These are phyloP conservation scores for Cubamyces sp. DNA, from an alignment of 768 basidiomycete species.

Conservation along the genomic window DNA sequence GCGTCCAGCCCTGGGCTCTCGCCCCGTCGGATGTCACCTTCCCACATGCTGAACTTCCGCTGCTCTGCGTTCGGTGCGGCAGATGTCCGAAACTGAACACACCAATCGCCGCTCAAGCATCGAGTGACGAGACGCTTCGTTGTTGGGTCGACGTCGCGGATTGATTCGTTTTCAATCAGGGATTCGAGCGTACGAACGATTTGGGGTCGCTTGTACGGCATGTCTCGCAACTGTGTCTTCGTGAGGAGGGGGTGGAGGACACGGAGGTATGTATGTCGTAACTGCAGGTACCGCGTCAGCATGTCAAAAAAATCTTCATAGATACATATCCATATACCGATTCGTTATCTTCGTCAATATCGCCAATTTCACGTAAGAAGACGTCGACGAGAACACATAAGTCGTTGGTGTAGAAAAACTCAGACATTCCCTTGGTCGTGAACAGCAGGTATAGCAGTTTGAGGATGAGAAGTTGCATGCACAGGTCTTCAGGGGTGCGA, in stretches of 20 bases:
- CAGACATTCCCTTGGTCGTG: conserved; percentile 88
- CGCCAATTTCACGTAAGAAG: conserved; percentile 90
- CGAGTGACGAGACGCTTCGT: conserved; percentile 91
- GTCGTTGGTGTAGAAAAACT: conserved; percentile 99
- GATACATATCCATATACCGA: conserved; percentile 58
- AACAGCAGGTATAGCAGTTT: conserved; percentile 96
- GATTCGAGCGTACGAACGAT: conserved; percentile 84
- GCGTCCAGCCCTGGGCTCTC: conserved; percentile 50
- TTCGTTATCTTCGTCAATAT: conserved; percentile 93
- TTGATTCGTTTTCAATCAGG: conserved; percentile 69
- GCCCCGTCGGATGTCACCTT: conserved; percentile 35
- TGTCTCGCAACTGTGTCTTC: conserved; percentile 84
- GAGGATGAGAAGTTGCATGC: conserved; percentile 92
- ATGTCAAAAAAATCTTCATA: background rate
- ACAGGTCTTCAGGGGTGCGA: conserved; percentile 86
- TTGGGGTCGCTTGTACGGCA: conserved; percentile 91
- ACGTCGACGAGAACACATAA: conserved; percentile 96
- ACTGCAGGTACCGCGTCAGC: conserved; percentile 41
- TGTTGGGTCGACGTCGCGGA: conserved; percentile 84
- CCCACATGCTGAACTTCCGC: conserved; percentile 35
- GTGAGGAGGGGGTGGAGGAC: conserved; percentile 95
- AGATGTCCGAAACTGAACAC: conserved; percentile 63
- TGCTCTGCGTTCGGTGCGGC: conserved; percentile 20
- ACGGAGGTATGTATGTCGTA: conserved; percentile 96
- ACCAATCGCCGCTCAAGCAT: conserved; percentile 88